phyloP scores from a whole-genome alignment of 139 green algal genomes.

The Diplosphaera chodatii region DNA sequence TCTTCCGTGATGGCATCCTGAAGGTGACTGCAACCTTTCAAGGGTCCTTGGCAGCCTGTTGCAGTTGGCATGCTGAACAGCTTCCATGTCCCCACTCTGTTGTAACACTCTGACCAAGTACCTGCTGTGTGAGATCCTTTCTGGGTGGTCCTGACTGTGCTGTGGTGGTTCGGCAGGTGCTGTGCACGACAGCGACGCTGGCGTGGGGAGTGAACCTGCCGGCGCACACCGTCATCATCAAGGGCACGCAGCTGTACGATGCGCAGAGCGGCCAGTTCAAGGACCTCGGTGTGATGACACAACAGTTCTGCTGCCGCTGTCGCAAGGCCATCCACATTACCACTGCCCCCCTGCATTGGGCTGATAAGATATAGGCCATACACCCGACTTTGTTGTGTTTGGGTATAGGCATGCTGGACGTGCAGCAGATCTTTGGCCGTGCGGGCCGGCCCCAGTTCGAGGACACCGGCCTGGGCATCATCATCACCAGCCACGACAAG shows the following conservation, averaged over 20 bases:
- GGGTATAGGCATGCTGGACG: conserved; percentile 93
- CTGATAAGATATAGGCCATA: too few relatives aligned
- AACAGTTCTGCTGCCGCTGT: too few relatives aligned
- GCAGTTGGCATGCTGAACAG: too few relatives aligned
- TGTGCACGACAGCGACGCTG: conserved; percentile 93
- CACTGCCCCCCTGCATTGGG: too few relatives aligned
- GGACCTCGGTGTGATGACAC: conserved; percentile 76
- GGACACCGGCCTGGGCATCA: conserved; percentile 67
- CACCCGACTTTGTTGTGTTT: too few relatives aligned
- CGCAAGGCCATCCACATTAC: too few relatives aligned
- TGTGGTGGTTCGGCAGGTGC: conserved; percentile 50
- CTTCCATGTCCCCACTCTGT: too few relatives aligned
- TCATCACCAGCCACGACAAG: conserved; percentile 95
- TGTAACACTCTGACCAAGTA: too few relatives aligned
- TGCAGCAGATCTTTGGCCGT: conserved; percentile 98
- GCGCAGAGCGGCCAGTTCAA: conserved; percentile 84
- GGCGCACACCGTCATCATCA: conserved; percentile 95
- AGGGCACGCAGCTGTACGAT: conserved; percentile 98
- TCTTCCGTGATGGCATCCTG: conserved; percentile 78
- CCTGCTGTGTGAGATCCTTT: too few relatives aligned
- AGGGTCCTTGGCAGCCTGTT: too few relatives aligned
- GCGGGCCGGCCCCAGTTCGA: conserved; percentile 91
- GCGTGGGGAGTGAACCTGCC: conserved; percentile 98
- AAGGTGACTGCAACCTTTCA: too few relatives aligned
- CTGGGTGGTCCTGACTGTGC: too few relatives aligned